Evolutionary conservation across 139 green algal species (phyloP).

Genomic region (Pseudopediastrum boryanum): DNA sequence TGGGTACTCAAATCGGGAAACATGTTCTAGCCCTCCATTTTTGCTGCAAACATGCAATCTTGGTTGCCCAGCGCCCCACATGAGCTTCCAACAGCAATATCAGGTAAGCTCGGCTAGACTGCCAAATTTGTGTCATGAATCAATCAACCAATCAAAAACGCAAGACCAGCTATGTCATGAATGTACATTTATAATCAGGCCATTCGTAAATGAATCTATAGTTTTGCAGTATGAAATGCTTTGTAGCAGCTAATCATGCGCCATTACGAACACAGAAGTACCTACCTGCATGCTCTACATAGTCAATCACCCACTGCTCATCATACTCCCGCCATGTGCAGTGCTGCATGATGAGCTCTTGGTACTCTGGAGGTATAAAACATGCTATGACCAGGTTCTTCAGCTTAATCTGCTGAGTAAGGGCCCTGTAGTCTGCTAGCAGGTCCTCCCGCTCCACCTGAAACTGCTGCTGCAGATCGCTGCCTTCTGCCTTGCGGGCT

Average conservation of each 20-base stretch:
- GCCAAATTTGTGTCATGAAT: background rate
- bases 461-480: conserved; percentile 65
- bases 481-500: conserved; percentile 60
- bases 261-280: no score
- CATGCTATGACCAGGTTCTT: conserved; percentile 78
- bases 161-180: conserved; percentile 8
- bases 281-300: no score
- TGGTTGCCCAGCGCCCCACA: no score
- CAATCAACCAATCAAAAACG: background rate
- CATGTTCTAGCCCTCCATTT: background rate
- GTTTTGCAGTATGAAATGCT: no score
- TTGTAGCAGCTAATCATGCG: no score
- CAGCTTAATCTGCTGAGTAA: conserved; percentile 75
- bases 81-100: background rate
- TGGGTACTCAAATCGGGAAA: no score
- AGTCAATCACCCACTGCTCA: conserved; percentile 28
- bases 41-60: conserved; percentile 2
- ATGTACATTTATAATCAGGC: conserved; percentile 30
- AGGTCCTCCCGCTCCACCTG: conserved; percentile 70
- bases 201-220: no score
- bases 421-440: conserved; percentile 70
- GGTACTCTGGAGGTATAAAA: conserved; percentile 77
- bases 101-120: background rate
- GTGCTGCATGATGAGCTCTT: conserved; percentile 66
- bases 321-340: conserved; percentile 30